Conservation (phyloP, 306 rosid species). For the Vigna trinervia region DNA sequence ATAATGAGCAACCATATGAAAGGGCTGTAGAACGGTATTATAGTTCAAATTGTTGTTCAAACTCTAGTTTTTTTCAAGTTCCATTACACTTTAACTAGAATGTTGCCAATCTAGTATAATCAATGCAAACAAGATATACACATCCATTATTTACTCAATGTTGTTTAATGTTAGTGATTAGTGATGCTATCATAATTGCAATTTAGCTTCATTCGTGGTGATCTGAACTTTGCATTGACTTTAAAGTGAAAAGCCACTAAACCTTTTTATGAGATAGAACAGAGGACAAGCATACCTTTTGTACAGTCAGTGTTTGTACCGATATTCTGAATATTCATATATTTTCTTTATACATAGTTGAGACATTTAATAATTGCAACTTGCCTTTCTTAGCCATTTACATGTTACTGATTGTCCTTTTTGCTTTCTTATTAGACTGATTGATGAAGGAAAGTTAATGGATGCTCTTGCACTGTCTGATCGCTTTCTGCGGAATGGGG, state of each 20-base stretch:
- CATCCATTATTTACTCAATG: constrained; percentile 17
- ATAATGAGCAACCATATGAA: constrained; percentile 90
- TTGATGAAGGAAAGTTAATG: constrained; percentile 87
- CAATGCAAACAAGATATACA: constrained; percentile 25
- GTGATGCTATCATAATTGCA: constrained; percentile 4
- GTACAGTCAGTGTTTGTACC: constrained; percentile 7
- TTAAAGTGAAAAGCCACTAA: constrained; percentile 15
- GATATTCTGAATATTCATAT: not conserved
- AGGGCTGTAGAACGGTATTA: constrained; percentile 89
- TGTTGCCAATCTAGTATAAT: constrained; percentile 31
- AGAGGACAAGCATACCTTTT: constrained; percentile 1
- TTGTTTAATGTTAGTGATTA: constrained; percentile 29
- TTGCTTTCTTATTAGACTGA: constrained; percentile 59
- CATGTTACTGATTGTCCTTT: constrained; percentile 34
- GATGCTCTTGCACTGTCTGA: constrained; percentile 99
- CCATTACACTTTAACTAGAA: constrained; percentile 40
- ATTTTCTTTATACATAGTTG: constrained; percentile 1
- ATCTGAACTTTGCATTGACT: constrained; percentile 36
- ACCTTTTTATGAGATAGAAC: constrained; percentile 12
- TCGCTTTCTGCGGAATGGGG: constrained; percentile 96
- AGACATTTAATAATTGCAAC: constrained; percentile 18
- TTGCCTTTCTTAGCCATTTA: constrained; percentile 39
- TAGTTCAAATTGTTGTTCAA: constrained; percentile 36
- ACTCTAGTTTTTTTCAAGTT: constrained; percentile 10
- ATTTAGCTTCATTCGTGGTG: constrained; percentile 33